Conservation (phyloP, 2,329 filamentous ascomycete species). For the Rutstroemia sp. region DNA sequence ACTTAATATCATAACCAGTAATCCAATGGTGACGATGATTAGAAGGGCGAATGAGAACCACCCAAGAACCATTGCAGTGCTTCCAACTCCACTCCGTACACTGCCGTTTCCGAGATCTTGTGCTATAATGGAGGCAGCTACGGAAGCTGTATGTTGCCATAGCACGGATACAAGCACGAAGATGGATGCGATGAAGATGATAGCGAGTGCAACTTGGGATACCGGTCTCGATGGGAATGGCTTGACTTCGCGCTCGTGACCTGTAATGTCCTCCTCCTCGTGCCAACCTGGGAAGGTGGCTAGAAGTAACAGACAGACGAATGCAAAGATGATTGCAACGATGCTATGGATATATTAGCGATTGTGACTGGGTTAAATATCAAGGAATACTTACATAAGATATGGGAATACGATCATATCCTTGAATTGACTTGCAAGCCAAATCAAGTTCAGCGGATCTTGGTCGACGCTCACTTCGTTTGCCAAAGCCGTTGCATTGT, state of each 20-base stretch:
- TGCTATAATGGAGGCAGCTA: slow-evolving; percentile 87
- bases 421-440: slow-evolving; percentile 95
- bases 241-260: slow-evolving; percentile 84
- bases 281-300: slow-evolving; percentile 98
- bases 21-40: slow-evolving; percentile 89
- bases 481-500: slow-evolving; percentile 90
- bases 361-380: not conserved
- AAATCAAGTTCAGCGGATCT: slow-evolving; percentile 94
- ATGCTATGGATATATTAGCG: slow-evolving; percentile 50
- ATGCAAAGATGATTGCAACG: slow-evolving; percentile 95
- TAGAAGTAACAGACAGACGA: slow-evolving; percentile 88
- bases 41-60: slow-evolving; percentile 95
- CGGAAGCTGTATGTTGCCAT: slow-evolving; percentile 93
- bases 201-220: slow-evolving; percentile 84
- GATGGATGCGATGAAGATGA: slow-evolving; percentile 74
- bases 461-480: slow-evolving; percentile 85
- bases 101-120: slow-evolving; percentile 89
- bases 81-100: slow-evolving; percentile 82
- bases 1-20: slow-evolving; percentile 95
- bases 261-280: slow-evolving; percentile 74
- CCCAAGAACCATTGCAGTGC: slow-evolving; percentile 89
- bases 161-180: slow-evolving; percentile 69
- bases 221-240: slow-evolving; percentile 89
- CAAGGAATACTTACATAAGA: slow-evolving; percentile 60
- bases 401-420: slow-evolving; percentile 98